Conservation (phyloP, 2,329 filamentous ascomycete species). For the Zarea fungicola region DNA sequence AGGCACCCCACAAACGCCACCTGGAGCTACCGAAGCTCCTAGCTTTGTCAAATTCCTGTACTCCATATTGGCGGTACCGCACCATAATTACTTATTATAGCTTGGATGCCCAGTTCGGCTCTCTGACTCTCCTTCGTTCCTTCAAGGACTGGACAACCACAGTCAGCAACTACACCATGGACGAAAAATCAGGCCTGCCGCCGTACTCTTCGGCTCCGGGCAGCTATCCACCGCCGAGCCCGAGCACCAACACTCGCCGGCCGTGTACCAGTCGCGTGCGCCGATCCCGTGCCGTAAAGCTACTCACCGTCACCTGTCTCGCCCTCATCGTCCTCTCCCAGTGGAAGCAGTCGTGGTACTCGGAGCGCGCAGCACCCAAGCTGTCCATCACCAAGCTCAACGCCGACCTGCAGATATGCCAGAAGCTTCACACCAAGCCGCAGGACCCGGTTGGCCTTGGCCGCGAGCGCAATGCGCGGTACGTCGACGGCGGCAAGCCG, state of each 20-base stretch:
- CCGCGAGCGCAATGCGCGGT: conserved; percentile 56
- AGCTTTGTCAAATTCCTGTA: background rate
- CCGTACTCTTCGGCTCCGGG: conserved; percentile 8
- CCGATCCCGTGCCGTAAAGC: conserved; percentile 38
- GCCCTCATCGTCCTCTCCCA: conserved; percentile 46
- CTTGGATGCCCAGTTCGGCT: background rate
- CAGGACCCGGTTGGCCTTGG: conserved; percentile 50
- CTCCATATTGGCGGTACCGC: background rate
- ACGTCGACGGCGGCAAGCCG: conserved; percentile 51
- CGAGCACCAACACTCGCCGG: conserved; percentile 17
- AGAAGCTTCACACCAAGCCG: conserved; percentile 49
- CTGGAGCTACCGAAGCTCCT: background rate
- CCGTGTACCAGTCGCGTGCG: conserved; percentile 25
- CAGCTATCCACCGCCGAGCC: conserved; percentile 18
- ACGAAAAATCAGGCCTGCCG: conserved; percentile 14
- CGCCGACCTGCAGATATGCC: conserved; percentile 51
- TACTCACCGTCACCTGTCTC: conserved; percentile 42
- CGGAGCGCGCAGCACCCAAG: conserved; percentile 23
- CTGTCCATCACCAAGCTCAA: conserved; percentile 50
- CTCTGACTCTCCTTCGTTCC: background rate
- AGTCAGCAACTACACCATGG: conserved; percentile 5
- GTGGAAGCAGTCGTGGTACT: conserved; percentile 37
- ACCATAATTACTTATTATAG: too few species aligned
- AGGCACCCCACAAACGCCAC: conserved; percentile 6
- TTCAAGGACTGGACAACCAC: background rate